Evolutionary conservation across 768 basidiomycete species (phyloP).

Genomic region (Lentinula sp.): DNA sequence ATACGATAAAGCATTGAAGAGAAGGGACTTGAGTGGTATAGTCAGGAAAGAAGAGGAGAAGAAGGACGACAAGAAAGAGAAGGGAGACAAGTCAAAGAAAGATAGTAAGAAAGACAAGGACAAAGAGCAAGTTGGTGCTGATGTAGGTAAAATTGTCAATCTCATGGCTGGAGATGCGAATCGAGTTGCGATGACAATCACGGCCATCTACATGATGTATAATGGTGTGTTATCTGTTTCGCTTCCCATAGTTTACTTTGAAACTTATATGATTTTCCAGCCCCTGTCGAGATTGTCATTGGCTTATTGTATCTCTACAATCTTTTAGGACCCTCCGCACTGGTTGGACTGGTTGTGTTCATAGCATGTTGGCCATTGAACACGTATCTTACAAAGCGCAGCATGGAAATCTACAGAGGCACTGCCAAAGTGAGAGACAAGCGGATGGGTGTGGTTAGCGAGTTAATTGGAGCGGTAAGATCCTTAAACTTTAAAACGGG

Average conservation of each 20-base stretch:
- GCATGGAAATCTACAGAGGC: conserved; percentile 56
- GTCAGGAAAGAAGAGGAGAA: conserved; percentile 42
- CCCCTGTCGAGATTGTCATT: conserved; percentile 74
- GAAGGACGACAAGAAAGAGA: conserved; percentile 18
- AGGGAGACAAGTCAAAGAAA: conserved; percentile 4
- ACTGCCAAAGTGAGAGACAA: conserved; percentile 60
- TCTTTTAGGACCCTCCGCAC: conserved; percentile 63
- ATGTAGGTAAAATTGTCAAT: conserved; percentile 86
- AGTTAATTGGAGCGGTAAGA: conserved; percentile 63
- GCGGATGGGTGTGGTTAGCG: conserved; percentile 72
- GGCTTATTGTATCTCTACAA: conserved; percentile 72
- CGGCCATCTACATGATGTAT: conserved; percentile 58
- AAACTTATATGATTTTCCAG: conserved; percentile 19
- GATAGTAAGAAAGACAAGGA: conserved; percentile 26
- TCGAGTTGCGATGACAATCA: conserved; percentile 45
- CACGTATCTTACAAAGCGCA: conserved; percentile 53
- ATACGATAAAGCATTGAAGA: conserved; percentile 82
- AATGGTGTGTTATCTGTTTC: not conserved
- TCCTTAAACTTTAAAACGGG: not conserved
- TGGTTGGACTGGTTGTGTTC: conserved; percentile 69
- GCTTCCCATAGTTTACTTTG: not conserved
- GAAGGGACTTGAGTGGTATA: conserved; percentile 79
- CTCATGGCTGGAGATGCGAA: conserved; percentile 81
- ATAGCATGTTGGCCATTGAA: conserved; percentile 68
- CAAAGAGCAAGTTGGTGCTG: conserved; percentile 59